Conservation (phyloP, 176 grass and related monocot species). For the Aechmea fasciata region DNA sequence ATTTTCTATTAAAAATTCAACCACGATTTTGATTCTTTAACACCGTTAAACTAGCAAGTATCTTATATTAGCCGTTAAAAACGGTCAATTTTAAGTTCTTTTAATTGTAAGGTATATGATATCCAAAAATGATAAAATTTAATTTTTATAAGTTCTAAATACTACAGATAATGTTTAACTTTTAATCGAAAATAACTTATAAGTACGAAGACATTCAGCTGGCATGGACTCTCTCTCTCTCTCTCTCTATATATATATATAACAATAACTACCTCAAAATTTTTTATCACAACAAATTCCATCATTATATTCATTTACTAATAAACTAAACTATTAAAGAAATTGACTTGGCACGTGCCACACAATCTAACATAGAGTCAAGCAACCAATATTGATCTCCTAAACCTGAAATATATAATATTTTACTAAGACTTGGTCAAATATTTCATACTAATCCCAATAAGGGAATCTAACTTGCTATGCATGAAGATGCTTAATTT, state of each 20-base stretch:
- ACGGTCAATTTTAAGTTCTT: too few relatives aligned
- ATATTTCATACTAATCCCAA: not conserved
- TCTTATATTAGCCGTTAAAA: too few relatives aligned
- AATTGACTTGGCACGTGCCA: not conserved
- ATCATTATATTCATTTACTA: not conserved
- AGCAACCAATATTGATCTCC: not conserved
- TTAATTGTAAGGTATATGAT: too few relatives aligned
- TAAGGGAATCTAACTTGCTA: not conserved
- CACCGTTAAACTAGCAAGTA: too few relatives aligned
- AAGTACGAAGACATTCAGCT: too few relatives aligned
- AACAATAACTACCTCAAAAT: not conserved
- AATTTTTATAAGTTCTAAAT: too few relatives aligned
- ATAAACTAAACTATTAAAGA: not conserved
- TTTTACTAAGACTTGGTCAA: not conserved
- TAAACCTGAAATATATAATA: not conserved
- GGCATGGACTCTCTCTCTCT: too few relatives aligned
- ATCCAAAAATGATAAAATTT: too few relatives aligned
- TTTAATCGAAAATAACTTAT: too few relatives aligned
- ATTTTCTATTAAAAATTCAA: too few relatives aligned
- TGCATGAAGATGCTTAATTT: not conserved
- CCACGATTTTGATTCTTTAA: too few relatives aligned
- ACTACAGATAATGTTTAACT: too few relatives aligned
- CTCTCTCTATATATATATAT: not conserved
- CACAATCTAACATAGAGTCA: not conserved
- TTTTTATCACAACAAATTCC: not conserved